A percentile compares a stretch with the other conserved stretches of the same genome.
Conservation (phyloP, 1,284 basidiomycete species). For the Heterobasidion annosum region DNA sequence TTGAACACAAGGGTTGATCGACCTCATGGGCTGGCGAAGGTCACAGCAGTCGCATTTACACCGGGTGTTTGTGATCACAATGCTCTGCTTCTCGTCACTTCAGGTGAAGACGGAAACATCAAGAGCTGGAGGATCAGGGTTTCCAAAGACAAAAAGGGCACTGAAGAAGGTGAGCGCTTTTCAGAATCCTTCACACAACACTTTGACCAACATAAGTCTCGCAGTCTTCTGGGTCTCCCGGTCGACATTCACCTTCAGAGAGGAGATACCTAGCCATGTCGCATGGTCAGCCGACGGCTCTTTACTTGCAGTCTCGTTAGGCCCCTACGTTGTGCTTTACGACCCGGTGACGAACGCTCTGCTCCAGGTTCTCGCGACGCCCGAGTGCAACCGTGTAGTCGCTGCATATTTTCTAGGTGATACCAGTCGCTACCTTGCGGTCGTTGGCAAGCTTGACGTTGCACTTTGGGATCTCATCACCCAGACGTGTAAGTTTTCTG, state of each 20-base stretch:
- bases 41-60: slow-evolving; percentile 69
- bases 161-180: slow-evolving; percentile 36
- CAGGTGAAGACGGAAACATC: slow-evolving; percentile 59
- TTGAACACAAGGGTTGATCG: slow-evolving; percentile 86
- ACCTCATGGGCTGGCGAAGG: slow-evolving; percentile 66
- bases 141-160: slow-evolving; percentile 29
- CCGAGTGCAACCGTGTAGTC: slow-evolving; percentile 31
- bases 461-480: slow-evolving; percentile 78
- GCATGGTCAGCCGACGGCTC: slow-evolving; percentile 87
- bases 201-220: neutral
- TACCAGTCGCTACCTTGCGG: slow-evolving; percentile 54
- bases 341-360: slow-evolving; percentile 65
- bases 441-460: slow-evolving; percentile 42
- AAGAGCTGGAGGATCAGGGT: slow-evolving; percentile 64
- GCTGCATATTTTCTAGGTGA: slow-evolving; percentile 59
- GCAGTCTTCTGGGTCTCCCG: slow-evolving; percentile 74
- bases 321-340: slow-evolving; percentile 69
- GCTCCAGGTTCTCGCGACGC: slow-evolving; percentile 52
- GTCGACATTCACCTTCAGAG: slow-evolving; percentile 63
- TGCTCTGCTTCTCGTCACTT: slow-evolving; percentile 43
- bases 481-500: slow-evolving; percentile 45
- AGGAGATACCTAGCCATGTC: slow-evolving; percentile 54
- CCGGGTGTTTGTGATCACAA: slow-evolving; percentile 25
- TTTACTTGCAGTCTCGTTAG: slow-evolving; percentile 72
- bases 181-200: neutral